These are phyloP conservation scores for Linum tenue DNA, from an alignment of 345 rosid species.

Conservation along the genomic window DNA sequence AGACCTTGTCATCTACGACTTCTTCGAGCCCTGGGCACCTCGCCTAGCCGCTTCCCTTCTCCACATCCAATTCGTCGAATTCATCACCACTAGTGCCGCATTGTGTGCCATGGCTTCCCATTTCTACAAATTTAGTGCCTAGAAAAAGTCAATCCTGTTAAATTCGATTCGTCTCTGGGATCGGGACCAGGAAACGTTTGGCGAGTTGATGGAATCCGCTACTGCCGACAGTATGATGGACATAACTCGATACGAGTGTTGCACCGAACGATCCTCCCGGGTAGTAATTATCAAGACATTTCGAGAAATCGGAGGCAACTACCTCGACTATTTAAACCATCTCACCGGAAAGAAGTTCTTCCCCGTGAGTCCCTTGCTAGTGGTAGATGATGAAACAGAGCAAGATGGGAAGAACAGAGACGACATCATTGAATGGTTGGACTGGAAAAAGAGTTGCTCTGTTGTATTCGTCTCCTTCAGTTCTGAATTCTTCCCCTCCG, in stretches of 20 bases:
- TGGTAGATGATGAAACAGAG: conserved; percentile 10
- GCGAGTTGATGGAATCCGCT: neutral
- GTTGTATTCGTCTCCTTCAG: conserved; percentile 31
- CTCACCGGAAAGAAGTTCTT: conserved; percentile 19
- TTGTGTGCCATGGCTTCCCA: conserved; percentile 2
- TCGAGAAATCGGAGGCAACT: conserved; percentile 28
- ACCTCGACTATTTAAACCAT: conserved; percentile 20
- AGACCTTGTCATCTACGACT: conserved; percentile 27
- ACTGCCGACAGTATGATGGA: neutral
- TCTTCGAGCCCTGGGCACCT: conserved; percentile 33
- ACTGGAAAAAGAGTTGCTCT: conserved; percentile 15
- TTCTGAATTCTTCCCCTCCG: conserved; percentile 26
- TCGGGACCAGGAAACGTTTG: neutral
- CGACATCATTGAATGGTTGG: conserved; percentile 24
- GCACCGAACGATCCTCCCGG: conserved; percentile 9
- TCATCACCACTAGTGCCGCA: conserved; percentile 9
- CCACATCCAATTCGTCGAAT: conserved; percentile 20
- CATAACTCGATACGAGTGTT: neutral
- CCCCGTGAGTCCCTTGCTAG: conserved; percentile 26
- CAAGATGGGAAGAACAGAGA: conserved; percentile 1
- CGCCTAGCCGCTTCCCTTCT: conserved; percentile 12
- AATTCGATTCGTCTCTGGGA: conserved; percentile 4
- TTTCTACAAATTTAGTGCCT: neutral
- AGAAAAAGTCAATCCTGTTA: conserved; percentile 13
- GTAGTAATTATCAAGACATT: conserved; percentile 25